These are phyloP conservation scores for Fusarium sp. DNA, from an alignment of 2,329 filamentous ascomycete species.

Conservation along the genomic window DNA sequence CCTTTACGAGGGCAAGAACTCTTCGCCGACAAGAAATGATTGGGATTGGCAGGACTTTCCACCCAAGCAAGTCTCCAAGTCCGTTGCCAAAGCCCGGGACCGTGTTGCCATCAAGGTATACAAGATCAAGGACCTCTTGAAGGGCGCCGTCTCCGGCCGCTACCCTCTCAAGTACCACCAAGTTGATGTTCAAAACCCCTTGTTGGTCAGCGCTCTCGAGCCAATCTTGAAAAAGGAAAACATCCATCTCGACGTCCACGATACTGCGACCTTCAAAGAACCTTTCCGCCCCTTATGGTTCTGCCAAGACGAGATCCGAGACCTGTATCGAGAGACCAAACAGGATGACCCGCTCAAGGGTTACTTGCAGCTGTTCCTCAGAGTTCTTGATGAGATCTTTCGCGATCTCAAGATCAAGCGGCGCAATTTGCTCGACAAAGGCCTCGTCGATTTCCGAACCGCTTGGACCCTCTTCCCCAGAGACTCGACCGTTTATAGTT, in stretches of 20 bases:
- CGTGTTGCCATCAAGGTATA: constrained; percentile 62
- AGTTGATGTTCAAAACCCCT: constrained; percentile 61
- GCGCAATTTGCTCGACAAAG: constrained; percentile 54
- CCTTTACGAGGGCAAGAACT: constrained; percentile 57
- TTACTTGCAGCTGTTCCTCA: constrained; percentile 59
- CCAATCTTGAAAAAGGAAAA: constrained; percentile 61
- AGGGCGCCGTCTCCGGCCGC: constrained; percentile 58
- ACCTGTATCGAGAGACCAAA: constrained; percentile 50
- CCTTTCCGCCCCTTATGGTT: constrained; percentile 63
- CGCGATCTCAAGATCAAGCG: constrained; percentile 56
- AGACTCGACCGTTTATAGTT: constrained; percentile 57
- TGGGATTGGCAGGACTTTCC: constrained; percentile 61
- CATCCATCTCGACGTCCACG: constrained; percentile 56
- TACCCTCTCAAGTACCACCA: constrained; percentile 58
- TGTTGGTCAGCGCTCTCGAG: constrained; percentile 60
- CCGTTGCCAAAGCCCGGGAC: constrained; percentile 55
- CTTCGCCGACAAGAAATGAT: constrained; percentile 8
- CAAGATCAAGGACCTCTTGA: constrained; percentile 62
- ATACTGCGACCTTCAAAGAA: constrained; percentile 55
- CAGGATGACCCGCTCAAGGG: constrained; percentile 52
- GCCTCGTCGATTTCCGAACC: constrained; percentile 59
- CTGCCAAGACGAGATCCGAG: constrained; percentile 59
- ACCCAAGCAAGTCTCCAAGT: constrained; percentile 60
- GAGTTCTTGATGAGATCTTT: constrained; percentile 62
- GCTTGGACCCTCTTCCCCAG: constrained; percentile 64